Base-by-base conservation (phyloP, 2,329 filamentous ascomycete genomes). In the Hypoxylon sp. region DNA sequence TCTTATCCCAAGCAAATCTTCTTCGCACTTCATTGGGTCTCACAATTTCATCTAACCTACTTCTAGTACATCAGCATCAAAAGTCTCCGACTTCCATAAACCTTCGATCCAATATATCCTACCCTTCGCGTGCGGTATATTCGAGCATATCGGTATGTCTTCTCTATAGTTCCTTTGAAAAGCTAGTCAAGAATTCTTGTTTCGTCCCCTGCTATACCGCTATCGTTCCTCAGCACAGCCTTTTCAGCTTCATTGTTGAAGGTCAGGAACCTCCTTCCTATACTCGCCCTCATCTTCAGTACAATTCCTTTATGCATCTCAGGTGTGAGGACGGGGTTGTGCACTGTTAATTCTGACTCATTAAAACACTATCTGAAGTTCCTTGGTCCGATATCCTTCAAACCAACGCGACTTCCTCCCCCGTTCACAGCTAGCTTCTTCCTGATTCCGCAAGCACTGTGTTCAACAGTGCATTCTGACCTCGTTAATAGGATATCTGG, bases 401-500 rank as follows among this genome's bases (percentile, higher is more conserved):
- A 5, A n/a, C 37, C 37, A 41, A 41, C 37, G 37, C n/a, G 37
- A 41, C 16, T 19, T 41, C 37, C 11, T 21, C 37, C 19, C 11
- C 11, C 9, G 9, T 8, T 21, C 37, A 9, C 16, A 7, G 37
- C 16, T 2, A 41, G 16, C 16, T 37, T 16, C 16, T n/a, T 25
- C 32, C n/a, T 14, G 45, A 54, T 55, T 32, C 46, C 51, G 5
- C 54, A 46, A 23, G 32, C 12, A 34, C 23, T 9, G 27, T 48
- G 6, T 46, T 39, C 12, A 48, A 14, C 19, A 27, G 14, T 30
- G n/a, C 3, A 23, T 57, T 43, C 63, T 65, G 19, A 65, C 23
- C 6, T 48, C 6, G 9, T 25, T 41, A 11, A 32, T 50, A 62
- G 52, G 46, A 62, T 51, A 62, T 53, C 27, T 47, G 21, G 37